Evolutionary conservation across 805 yeast genomes (phyloP).

Genomic region (Yarrowia osloensis): DNA sequence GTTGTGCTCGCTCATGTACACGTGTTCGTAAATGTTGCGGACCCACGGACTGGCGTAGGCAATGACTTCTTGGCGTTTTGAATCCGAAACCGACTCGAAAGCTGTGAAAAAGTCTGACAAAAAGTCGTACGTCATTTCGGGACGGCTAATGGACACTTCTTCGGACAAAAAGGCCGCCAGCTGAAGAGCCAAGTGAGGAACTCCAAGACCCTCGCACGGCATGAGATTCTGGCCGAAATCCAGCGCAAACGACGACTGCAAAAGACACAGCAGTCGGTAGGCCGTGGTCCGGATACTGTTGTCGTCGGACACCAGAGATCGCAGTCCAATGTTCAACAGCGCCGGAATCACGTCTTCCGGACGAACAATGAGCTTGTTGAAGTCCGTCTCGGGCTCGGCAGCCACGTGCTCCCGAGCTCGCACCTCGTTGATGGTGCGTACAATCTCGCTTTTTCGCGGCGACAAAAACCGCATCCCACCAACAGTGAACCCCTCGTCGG

Average conservation of each 20-base stretch:
- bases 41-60: constrained; percentile 74
- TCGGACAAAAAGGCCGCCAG: constrained; percentile 60
- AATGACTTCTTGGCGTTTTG: constrained; percentile 46
- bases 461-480: constrained; percentile 19
- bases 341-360: constrained; percentile 55
- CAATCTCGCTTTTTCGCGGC: constrained; percentile 35
- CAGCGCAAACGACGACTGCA: constrained; percentile 60
- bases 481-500: constrained; percentile 1
- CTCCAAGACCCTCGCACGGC: constrained; percentile 59
- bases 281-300: constrained; percentile 64
- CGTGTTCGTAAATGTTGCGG: constrained; percentile 59
- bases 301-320: constrained; percentile 64
- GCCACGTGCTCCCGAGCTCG: constrained; percentile 25
- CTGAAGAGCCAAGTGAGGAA: constrained; percentile 66
- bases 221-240: constrained; percentile 59
- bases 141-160: constrained; percentile 57
- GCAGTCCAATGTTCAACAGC: constrained; percentile 62
- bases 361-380: constrained; percentile 9
- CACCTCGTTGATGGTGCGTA: constrained; percentile 35
- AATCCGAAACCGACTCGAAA: constrained; percentile 42
- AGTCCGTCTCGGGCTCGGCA: neutral
- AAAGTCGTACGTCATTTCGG: constrained; percentile 62
- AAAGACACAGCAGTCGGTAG: constrained; percentile 60
- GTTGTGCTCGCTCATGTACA: constrained; percentile 54
- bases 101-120: constrained; percentile 54